phyloP scores from a whole-genome alignment of 1,139 yeast species.

The Yamadazyma oceani region DNA sequence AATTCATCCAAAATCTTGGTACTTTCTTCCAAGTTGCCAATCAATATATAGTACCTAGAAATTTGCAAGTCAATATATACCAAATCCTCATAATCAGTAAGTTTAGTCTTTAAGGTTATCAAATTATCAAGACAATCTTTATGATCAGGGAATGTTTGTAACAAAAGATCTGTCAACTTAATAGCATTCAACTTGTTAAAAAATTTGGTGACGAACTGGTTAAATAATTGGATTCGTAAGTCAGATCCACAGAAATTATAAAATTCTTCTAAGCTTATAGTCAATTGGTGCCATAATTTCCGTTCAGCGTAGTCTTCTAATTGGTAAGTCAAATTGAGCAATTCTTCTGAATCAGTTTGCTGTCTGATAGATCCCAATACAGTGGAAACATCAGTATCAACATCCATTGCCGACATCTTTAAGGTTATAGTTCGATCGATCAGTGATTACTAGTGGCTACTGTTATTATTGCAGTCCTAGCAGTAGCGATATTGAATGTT shows the following conservation, averaged over 20 bases:
- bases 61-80: slow-evolving; percentile 74
- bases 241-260: slow-evolving; percentile 45
- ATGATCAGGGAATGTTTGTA: slow-evolving; percentile 56
- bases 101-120: slow-evolving; percentile 42
- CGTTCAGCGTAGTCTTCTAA: slow-evolving; percentile 88
- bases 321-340: slow-evolving; percentile 63
- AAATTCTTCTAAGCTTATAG: slow-evolving; percentile 63
- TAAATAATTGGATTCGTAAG: slow-evolving; percentile 65
- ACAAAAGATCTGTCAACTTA: slow-evolving; percentile 72
- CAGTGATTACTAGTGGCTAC: too few relatives aligned
- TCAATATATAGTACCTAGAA: slow-evolving; percentile 65
- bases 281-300: slow-evolving; percentile 77
- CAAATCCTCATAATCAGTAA: slow-evolving; percentile 39
- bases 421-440: too few relatives aligned
- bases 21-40: slow-evolving; percentile 62
- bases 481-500: too few relatives aligned
- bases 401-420: slow-evolving; percentile 30
- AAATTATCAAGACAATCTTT: slow-evolving; percentile 44
- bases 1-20: slow-evolving; percentile 66
- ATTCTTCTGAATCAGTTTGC: slow-evolving; percentile 64
- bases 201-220: slow-evolving; percentile 67
- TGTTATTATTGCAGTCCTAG: too few relatives aligned
- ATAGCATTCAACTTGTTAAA: slow-evolving; percentile 74
- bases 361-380: slow-evolving; percentile 69
- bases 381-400: slow-evolving; percentile 54